Percentiles rank a stretch among this genome's conserved stretches.
These are phyloP conservation scores for Penicillium occitanis DNA, from an alignment of 2,329 filamentous ascomycete species.

Conservation along the genomic window DNA sequence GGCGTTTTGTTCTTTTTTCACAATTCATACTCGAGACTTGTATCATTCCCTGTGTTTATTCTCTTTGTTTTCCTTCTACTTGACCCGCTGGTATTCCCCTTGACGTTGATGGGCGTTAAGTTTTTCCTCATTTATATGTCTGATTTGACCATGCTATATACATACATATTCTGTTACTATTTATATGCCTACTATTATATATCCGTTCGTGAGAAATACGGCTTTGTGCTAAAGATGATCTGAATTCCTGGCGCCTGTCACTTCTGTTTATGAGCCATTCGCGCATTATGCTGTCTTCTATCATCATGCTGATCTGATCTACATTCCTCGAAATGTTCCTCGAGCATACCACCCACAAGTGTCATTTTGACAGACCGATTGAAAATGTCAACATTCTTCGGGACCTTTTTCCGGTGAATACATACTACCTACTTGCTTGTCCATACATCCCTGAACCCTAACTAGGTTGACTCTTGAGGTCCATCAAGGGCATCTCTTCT, in stretches of 20 bases:
- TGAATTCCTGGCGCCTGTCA: not conserved
- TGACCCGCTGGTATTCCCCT: slow-evolving; percentile 16
- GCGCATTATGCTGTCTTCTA: not conserved
- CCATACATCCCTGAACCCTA: not conserved
- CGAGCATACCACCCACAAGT: slow-evolving; percentile 9
- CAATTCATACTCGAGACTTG: not conserved
- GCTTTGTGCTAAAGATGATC: not conserved
- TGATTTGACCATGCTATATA: slow-evolving; percentile 4
- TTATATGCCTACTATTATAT: not conserved
- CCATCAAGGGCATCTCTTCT: not conserved
- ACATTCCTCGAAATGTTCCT: not conserved
- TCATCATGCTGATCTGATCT: not conserved
- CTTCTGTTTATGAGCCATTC: not conserved
- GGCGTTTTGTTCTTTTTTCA: slow-evolving; percentile 15
- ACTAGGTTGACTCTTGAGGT: not conserved
- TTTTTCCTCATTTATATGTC: slow-evolving; percentile 6
- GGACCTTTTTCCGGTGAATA: not conserved
- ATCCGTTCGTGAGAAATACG: not conserved
- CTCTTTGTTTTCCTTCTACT: slow-evolving; percentile 1
- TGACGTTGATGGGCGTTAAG: slow-evolving; percentile 16
- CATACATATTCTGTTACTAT: slow-evolving; percentile 3
- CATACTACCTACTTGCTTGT: not conserved
- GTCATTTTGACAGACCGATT: not conserved
- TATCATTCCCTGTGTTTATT: slow-evolving; percentile 16
- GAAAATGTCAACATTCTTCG: not conserved